Conservation (phyloP, 352 stramenopile species). For the Pythium volutum region DNA sequence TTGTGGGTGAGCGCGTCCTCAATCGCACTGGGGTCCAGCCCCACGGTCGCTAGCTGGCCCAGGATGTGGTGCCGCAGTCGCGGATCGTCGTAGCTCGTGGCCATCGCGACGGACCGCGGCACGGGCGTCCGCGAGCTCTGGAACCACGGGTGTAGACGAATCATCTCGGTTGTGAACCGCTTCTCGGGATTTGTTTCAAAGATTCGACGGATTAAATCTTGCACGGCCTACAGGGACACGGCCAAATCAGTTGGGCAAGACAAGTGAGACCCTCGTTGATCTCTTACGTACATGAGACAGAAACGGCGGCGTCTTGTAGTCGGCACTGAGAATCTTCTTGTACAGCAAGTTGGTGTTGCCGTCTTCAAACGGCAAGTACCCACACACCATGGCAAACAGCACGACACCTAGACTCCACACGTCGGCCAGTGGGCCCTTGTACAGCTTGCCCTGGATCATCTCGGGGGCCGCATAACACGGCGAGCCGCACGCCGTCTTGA, state of each 20-base stretch:
- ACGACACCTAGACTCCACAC: conserved; percentile 93
- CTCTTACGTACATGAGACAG: conserved; percentile 46
- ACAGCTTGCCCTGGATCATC: conserved; percentile 89
- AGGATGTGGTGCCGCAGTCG: conserved; percentile 45
- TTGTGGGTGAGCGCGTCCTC: conserved; percentile 41
- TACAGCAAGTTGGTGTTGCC: conserved; percentile 90
- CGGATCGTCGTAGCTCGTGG: conserved; percentile 26
- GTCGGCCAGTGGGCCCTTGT: conserved; percentile 82
- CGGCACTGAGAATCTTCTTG: conserved; percentile 89
- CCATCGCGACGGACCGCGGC: conserved; percentile 18
- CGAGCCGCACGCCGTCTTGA: conserved; percentile 89
- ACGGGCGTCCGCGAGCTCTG: conserved; percentile 22
- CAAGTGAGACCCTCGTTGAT: too few relatives aligned
- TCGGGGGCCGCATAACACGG: conserved; percentile 92
- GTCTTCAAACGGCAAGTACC: conserved; percentile 91
- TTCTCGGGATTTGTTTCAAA: conserved; percentile 84
- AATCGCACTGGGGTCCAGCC: conserved; percentile 42
- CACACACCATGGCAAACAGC: conserved; percentile 91
- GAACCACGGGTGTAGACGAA: conserved; percentile 84
- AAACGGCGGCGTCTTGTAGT: conserved; percentile 82
- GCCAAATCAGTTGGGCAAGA: too few relatives aligned
- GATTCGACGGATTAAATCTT: conserved; percentile 81
- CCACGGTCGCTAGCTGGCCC: conserved; percentile 44
- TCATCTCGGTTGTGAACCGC: conserved; percentile 68
- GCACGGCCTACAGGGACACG: conserved; percentile 33